Conservation (phyloP, 2,329 filamentous ascomycete species). For the Fusarium chlamydosporum region DNA sequence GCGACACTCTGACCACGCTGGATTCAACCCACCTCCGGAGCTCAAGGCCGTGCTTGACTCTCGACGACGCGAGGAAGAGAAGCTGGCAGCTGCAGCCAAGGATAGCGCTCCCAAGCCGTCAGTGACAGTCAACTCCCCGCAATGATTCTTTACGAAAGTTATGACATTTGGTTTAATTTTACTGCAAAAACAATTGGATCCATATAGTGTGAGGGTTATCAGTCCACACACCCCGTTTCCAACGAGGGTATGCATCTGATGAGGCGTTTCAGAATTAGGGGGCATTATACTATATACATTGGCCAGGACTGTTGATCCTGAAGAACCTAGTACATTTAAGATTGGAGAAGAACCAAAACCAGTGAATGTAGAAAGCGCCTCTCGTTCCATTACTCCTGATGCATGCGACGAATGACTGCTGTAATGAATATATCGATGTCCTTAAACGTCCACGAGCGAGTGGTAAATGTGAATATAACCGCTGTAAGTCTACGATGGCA, state of each 20-base stretch:
- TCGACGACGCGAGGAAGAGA: slow-evolving; percentile 63
- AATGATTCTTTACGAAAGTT: slow-evolving; percentile 46
- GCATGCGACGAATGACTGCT: neutral
- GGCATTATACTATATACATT: slow-evolving; percentile 35
- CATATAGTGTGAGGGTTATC: slow-evolving; percentile 28
- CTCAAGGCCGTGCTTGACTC: slow-evolving; percentile 71
- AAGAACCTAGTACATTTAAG: slow-evolving; percentile 25
- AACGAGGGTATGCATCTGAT: slow-evolving; percentile 46
- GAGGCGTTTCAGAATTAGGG: slow-evolving; percentile 52
- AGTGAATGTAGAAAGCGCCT: slow-evolving; percentile 7
- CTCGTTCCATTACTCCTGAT: slow-evolving; percentile 1
- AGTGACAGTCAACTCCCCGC: slow-evolving; percentile 48
- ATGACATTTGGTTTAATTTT: slow-evolving; percentile 29
- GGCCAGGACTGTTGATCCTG: slow-evolving; percentile 35
- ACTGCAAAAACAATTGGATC: slow-evolving; percentile 22
- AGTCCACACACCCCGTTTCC: slow-evolving; percentile 33
- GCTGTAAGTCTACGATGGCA: neutral
- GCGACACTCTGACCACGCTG: slow-evolving; percentile 88
- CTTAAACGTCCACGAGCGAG: neutral
- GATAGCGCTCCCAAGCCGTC: slow-evolving; percentile 47
- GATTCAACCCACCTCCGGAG: slow-evolving; percentile 77
- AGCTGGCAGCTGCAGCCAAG: slow-evolving; percentile 42
- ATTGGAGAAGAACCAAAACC: slow-evolving; percentile 10
- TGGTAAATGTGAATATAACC: neutral
- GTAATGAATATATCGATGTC: neutral